Conservation (phyloP, 768 basidiomycete genomes). For the Piloderma croceum region DNA sequence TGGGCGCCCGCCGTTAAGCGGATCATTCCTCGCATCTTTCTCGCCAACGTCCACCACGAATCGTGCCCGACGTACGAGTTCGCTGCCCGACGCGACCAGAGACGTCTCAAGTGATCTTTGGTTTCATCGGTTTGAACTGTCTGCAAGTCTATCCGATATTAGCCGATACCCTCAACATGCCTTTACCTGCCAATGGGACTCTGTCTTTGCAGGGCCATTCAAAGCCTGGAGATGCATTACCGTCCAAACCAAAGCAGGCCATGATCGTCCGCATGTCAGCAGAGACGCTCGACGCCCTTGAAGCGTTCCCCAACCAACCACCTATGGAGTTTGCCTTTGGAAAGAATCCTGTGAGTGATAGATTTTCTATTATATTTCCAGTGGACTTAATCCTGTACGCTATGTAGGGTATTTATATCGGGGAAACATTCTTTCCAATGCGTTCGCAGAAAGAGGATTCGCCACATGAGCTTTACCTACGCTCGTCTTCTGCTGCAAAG, state of each 20-base stretch:
- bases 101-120: too few relatives aligned
- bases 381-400: background rate
- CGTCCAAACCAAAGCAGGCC: slow-evolving; percentile 62
- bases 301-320: slow-evolving; percentile 38
- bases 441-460: slow-evolving; percentile 45
- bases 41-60: too few relatives aligned
- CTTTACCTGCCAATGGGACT: slow-evolving; percentile 49
- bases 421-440: slow-evolving; percentile 60
- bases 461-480: slow-evolving; percentile 70
- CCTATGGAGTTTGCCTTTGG: slow-evolving; percentile 60
- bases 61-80: too few relatives aligned
- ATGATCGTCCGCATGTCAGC: slow-evolving; percentile 73
- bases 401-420: slow-evolving; percentile 61
- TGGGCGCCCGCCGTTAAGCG: too few relatives aligned
- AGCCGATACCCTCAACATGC: too few relatives aligned
- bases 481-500: slow-evolving; percentile 51
- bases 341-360: slow-evolving; percentile 45
- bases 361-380: background rate
- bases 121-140: too few relatives aligned
- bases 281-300: slow-evolving; percentile 66
- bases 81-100: too few relatives aligned
- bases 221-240: slow-evolving; percentile 47
- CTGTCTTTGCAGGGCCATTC: slow-evolving; percentile 58
- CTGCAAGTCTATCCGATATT: too few relatives aligned
- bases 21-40: too few relatives aligned